Evolutionary conservation across 169 alveolate species (phyloP), one percentile per base, ranked within the genome.

Genomic region (Toxoplasma gondii): DNA sequence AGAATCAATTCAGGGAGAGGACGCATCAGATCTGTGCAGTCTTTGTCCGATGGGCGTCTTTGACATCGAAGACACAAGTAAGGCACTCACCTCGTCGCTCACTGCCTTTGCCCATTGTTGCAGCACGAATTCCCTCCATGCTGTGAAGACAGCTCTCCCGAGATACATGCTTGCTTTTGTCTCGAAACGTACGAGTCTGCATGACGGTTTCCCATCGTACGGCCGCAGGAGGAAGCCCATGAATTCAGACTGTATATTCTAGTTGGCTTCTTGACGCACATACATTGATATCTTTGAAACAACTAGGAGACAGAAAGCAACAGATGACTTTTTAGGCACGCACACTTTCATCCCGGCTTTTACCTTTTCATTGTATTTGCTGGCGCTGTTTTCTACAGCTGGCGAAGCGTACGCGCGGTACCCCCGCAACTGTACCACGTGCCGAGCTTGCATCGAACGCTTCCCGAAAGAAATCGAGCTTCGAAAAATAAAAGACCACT

Each of bases 361-460:
- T 7, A 49, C 4, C 4, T 49, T 49, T 49, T 12, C 58, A 49
- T 4, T 49, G 58, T 12, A 7, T 49, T 7, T 12, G 4, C 58
- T 49, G 58, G 58, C 58, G 58, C 12, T 49, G 58, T 49, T 49
- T 12, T 49, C 58, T 49, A 12, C 92, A 10, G 95, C 96, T 94
- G 98, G 98, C 31, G 96, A 97, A 74, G 97, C 98, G 43, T 94
- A 96, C 90, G 99, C 98, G 38, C 97, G 97, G 88, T 97, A 98
- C 93, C 98, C 98, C 27, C 97, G 99, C 92, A 97, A 97, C 80
- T 99, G 99, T 93, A 98, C 99, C 27, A 97, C 99, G 53, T 99
- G 99, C 96, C 98, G 99, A 94, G 99, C 98, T 92, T 99, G 99
- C 92, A 97, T 99, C 53, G 99, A 99, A 96, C 97, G 98, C 81